These are phyloP conservation scores for Phaffomyces opuntiae DNA, from an alignment of 805 yeast genomes.

Conservation along the genomic window DNA sequence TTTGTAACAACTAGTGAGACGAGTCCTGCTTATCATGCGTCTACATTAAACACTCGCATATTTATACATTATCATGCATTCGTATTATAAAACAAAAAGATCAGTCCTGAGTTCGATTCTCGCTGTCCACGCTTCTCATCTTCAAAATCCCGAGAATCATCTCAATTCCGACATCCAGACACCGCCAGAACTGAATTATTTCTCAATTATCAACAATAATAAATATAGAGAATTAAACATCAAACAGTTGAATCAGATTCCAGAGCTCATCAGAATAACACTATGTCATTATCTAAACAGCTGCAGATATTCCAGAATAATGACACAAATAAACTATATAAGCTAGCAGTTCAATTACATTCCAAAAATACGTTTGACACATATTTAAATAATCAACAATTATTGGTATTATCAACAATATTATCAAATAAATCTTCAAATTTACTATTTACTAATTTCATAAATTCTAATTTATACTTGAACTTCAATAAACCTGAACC, in stretches of 20 bases:
- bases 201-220: too few relatives aligned
- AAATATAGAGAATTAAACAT: too few relatives aligned
- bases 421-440: slow-evolving; percentile 25
- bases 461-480: slow-evolving; percentile 27
- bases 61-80: background rate
- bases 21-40: too few relatives aligned
- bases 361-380: slow-evolving; percentile 36
- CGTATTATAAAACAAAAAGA: too few relatives aligned
- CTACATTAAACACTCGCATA: background rate
- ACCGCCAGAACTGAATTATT: too few relatives aligned
- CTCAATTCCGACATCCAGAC: too few relatives aligned
- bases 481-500: slow-evolving; percentile 22
- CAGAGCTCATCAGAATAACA: background rate
- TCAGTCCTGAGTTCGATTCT: too few relatives aligned
- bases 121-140: too few relatives aligned
- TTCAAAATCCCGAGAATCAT: too few relatives aligned
- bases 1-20: too few relatives aligned
- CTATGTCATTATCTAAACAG: background rate
- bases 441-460: slow-evolving; percentile 37
- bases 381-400: slow-evolving; percentile 50
- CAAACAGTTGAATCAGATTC: too few relatives aligned
- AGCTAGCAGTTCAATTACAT: slow-evolving; percentile 19
- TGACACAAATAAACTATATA: slow-evolving; percentile 19
- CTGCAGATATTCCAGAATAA: slow-evolving; percentile 23
- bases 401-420: slow-evolving; percentile 40